A percentile compares a stretch with the other conserved stretches of the same genome.
phyloP scores from a whole-genome alignment of 495 filamentous ascomycete genomes.

The Xylaria scruposa region DNA sequence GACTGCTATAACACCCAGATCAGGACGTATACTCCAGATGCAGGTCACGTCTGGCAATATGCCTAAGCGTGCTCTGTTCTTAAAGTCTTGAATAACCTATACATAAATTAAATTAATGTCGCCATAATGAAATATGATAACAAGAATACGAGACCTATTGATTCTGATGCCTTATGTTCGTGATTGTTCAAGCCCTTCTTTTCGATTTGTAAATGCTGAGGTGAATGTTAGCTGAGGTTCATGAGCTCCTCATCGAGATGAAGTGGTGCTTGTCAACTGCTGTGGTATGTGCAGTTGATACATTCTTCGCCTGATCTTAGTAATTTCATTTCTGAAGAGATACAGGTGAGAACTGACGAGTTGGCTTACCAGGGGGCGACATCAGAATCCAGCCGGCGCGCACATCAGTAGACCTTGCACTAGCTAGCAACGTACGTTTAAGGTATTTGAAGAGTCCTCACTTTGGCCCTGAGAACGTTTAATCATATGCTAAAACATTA shows the following conservation, averaged over 20 bases:
- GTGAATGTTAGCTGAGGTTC: not conserved
- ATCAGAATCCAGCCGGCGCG: too few species aligned
- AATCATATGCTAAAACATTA: not conserved
- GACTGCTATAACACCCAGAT: constrained; percentile 2
- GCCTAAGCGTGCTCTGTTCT: not conserved
- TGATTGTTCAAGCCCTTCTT: not conserved
- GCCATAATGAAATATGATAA: not conserved
- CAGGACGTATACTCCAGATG: not conserved
- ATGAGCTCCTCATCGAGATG: not conserved
- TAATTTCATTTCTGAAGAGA: not conserved
- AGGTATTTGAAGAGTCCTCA: not conserved
- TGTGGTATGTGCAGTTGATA: not conserved
- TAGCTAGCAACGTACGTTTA: not conserved
- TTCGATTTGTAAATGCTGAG: not conserved
- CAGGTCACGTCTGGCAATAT: constrained; percentile 20
- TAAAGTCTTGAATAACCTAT: not conserved
- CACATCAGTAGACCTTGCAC: not conserved
- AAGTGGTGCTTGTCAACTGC: not conserved
- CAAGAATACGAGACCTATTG: not conserved
- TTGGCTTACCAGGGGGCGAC: not conserved
- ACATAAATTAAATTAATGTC: not conserved
- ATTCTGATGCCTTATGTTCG: not conserved
- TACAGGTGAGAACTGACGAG: not conserved
- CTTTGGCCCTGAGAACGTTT: not conserved
- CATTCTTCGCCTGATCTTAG: not conserved